Evolutionary conservation across 116 monocot genomes (phyloP), one percentile per base, ranked within the genome.

Genomic region (Papilionanthe hybrid): DNA sequence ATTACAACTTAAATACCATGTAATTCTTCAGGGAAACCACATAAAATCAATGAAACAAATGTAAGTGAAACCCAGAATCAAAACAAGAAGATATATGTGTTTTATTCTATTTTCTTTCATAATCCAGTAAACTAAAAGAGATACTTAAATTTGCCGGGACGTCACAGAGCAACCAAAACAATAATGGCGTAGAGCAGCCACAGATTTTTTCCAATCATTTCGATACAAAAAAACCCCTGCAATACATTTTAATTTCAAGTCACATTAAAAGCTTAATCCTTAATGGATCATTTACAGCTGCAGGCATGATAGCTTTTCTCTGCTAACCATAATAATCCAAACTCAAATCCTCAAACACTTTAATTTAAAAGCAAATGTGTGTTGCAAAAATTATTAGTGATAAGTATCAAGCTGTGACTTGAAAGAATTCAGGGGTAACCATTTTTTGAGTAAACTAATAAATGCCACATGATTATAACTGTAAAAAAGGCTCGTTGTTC

Each of bases 51-150:
- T 69, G 17, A 5, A 69, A 69, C 37, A 29, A 32, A 37, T 65
- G 25, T 25, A 53, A 4, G 53, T 53, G 15, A 53, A 53, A 65
- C 11, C 65, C 65, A 65, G 17, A 13, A 17, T 17, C 32, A 69
- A 73, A 41, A 73, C 42, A 73, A 73, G 7, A 43, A 43, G 22
- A 29, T 20, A 73, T n/a, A 73, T 42, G 72, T 44, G 44, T 73
- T 53, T 69, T 45, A 44, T 45, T 45, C 7, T 43, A 73, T 1
- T 44, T 44, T 44, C 9, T 42, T 44, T 8, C 42, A 73, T 9
- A n/a, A n/a, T 73, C 22, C n/a, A n/a, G 73, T 73, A 19, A 8
- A 11, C 20, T 44, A 32, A 18, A 73, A 73, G 8, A 73, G 5
- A 37, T 29, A 73, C 22, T 73, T n/a, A 73, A 17, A 73, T 73